Evolutionary conservation across 768 basidiomycete species (phyloP).

Genomic region (Pulveroboletus sp.): DNA sequence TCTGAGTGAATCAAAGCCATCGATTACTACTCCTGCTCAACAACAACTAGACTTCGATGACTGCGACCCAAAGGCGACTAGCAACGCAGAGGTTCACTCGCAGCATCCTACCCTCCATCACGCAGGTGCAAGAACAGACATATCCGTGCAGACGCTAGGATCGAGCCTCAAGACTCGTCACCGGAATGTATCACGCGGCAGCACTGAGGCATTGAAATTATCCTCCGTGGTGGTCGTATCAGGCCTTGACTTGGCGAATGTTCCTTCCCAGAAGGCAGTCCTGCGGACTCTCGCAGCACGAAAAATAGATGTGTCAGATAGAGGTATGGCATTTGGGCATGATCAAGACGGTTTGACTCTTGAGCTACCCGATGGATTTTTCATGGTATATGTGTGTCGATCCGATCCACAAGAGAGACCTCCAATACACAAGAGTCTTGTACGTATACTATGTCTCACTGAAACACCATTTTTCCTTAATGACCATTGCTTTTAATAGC

Average conservation of each 20-base stretch:
- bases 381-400: conserved; percentile 70
- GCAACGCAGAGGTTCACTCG: background rate
- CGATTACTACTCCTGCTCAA: conserved; percentile 12
- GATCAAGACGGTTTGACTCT: conserved; percentile 29
- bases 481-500: conserved; percentile 36
- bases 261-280: conserved; percentile 56
- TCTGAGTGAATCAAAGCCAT: conserved; percentile 16
- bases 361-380: conserved; percentile 57
- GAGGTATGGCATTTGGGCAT: conserved; percentile 10
- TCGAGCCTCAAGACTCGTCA: conserved; percentile 10
- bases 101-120: conserved; percentile 11
- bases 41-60: conserved; percentile 16
- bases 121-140: conserved; percentile 12
- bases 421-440: conserved; percentile 58
- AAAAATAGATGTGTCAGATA: conserved; percentile 41
- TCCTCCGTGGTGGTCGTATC: conserved; percentile 66
- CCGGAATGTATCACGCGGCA: conserved; percentile 14
- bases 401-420: conserved; percentile 63
- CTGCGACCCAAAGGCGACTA: conserved; percentile 1
- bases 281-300: conserved; percentile 48
- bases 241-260: conserved; percentile 60
- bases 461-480: background rate
- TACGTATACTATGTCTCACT: conserved; percentile 33
- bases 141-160: conserved; percentile 11
- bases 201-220: conserved; percentile 28